A percentile compares a stretch with the other conserved stretches of the same genome.
Evolutionary conservation across 371 early-diverging fungal species (phyloP).

Genomic region (Smittium mucronatum): DNA sequence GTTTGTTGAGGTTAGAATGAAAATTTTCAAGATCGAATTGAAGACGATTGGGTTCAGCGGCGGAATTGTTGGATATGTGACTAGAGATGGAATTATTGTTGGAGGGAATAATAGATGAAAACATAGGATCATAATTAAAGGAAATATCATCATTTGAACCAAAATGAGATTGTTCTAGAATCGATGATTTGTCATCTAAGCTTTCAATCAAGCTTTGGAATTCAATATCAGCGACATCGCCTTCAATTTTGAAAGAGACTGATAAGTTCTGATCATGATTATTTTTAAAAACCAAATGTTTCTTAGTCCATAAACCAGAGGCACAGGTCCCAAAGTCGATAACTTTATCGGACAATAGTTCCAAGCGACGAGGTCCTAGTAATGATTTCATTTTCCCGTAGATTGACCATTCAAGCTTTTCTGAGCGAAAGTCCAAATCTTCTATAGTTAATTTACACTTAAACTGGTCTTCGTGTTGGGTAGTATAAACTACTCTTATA

Average conservation of each 20-base stretch:
- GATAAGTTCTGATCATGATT: conserved; percentile 64
- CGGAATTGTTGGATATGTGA: neutral
- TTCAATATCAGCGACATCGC: conserved; percentile 14
- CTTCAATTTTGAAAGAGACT: conserved; percentile 64
- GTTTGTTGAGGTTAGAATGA: neutral
- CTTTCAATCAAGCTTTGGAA: neutral
- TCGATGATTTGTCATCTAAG: neutral
- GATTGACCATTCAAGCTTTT: conserved; percentile 64
- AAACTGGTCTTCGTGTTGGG: conserved; percentile 78
- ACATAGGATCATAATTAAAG: neutral
- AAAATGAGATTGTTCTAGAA: neutral
- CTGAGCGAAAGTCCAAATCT: conserved; percentile 76
- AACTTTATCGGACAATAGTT: conserved; percentile 48
- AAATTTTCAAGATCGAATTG: neutral
- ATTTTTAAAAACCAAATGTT: conserved; percentile 69
- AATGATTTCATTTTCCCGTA: conserved; percentile 66
- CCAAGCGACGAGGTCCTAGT: conserved; percentile 61
- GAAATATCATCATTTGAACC: neutral
- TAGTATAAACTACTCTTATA: conserved; percentile 72
- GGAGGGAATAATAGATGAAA: neutral
- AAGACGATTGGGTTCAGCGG: neutral
- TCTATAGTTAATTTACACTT: conserved; percentile 76
- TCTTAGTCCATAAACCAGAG: conserved; percentile 69
- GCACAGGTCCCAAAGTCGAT: conserved; percentile 91
- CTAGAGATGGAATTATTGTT: neutral